Conservation (phyloP, 1,139 yeast species). For the Pneumocystis canis region DNA sequence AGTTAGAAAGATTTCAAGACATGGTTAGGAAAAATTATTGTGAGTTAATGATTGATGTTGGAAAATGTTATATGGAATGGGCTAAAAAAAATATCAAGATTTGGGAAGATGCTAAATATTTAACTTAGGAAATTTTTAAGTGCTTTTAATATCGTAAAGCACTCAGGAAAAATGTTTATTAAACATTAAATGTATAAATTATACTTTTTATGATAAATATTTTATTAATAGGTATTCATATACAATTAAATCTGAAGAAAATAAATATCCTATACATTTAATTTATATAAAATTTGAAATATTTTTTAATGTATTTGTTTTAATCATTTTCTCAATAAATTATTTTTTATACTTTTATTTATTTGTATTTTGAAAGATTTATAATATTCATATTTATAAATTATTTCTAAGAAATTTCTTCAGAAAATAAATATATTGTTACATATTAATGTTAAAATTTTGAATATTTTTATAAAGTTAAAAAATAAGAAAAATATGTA, state of each 20-base stretch:
- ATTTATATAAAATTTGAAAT: too few relatives aligned
- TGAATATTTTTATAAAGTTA: background rate
- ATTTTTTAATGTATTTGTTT: too few relatives aligned
- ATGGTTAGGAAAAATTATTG: constrained; percentile 32
- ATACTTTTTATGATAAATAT: background rate
- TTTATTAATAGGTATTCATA: background rate
- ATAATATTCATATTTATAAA: too few relatives aligned
- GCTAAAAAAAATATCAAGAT: constrained; percentile 53
- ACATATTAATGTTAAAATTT: background rate
- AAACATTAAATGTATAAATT: background rate
- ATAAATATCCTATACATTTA: too few relatives aligned
- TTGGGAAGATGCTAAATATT: constrained; percentile 48
- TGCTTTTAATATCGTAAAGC: background rate
- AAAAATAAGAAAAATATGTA: too few relatives aligned
- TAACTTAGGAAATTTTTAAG: background rate
- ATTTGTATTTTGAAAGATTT: too few relatives aligned
- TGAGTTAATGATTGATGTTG: constrained; percentile 33
- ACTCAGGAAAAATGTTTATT: background rate
- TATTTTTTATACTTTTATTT: too few relatives aligned
- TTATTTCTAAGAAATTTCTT: too few relatives aligned
- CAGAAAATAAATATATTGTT: background rate
- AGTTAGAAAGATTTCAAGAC: constrained; percentile 36
- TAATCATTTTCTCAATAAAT: too few relatives aligned
- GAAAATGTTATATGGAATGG: constrained; percentile 50
- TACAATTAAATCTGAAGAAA: background rate